Evolutionary conservation across 768 basidiomycete genomes (phyloP).

Genomic region (Leccinellum albellum): DNA sequence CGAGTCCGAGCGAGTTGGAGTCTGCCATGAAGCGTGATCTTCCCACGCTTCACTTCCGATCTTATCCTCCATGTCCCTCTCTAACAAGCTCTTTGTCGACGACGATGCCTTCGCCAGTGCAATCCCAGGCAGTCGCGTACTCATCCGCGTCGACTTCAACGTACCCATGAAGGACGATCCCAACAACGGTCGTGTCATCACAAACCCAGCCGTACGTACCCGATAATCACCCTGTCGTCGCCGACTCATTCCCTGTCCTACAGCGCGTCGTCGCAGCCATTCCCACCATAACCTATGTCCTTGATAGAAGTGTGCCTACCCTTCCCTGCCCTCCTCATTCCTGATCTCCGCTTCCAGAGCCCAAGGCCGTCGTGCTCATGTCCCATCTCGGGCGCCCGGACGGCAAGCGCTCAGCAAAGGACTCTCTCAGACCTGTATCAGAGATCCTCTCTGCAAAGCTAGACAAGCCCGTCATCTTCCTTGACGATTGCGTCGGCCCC

Average conservation of each 20-base stretch:
- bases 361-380: conserved; percentile 86
- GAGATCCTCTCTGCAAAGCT: conserved; percentile 46
- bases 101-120: conserved; percentile 56
- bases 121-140: conserved; percentile 82
- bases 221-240: conserved; percentile 2
- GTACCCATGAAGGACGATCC: conserved; percentile 75
- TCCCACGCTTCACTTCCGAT: conserved; percentile 18
- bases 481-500: conserved; percentile 80
- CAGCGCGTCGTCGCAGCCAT: conserved; percentile 97
- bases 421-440: conserved; percentile 86
- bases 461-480: conserved; percentile 72
- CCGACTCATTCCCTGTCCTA: conserved; percentile 8
- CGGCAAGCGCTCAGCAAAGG: conserved; percentile 84
- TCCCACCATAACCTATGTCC: conserved; percentile 91
- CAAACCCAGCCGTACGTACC: conserved; percentile 85
- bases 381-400: conserved; percentile 98
- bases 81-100: conserved; percentile 90
- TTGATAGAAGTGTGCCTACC: conserved; percentile 63
- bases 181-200: conserved; percentile 85
- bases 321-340: background rate
- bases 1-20: conserved; percentile 68
- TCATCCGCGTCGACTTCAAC: conserved; percentile 96
- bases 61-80: conserved; percentile 66
- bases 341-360: conserved; percentile 44
- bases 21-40: conserved; percentile 34